Evolutionary conservation across 768 basidiomycete genomes (phyloP).

Genomic region (Amanita exitialis): DNA sequence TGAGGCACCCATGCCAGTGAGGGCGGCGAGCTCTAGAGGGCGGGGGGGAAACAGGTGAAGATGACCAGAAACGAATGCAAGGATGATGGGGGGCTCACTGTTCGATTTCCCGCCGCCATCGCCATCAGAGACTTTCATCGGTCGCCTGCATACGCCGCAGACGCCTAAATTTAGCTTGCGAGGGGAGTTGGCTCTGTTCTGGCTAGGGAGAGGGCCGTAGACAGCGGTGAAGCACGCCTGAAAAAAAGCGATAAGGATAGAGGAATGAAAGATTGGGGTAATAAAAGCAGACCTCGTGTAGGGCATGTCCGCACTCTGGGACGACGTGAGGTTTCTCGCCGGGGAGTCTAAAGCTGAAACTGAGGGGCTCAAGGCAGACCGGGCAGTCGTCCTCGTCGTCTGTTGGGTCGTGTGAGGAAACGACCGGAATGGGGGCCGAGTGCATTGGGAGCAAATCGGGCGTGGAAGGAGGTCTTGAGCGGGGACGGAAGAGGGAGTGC

Average conservation of each 20-base stretch:
- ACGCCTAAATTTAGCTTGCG: slow-evolving; percentile 82
- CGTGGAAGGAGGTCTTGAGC: slow-evolving; percentile 29
- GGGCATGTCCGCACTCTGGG: slow-evolving; percentile 93
- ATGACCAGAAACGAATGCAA: too few species aligned
- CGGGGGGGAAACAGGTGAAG: too few species aligned
- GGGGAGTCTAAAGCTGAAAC: slow-evolving; percentile 84
- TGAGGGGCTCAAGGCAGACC: slow-evolving; percentile 92
- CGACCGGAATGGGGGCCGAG: slow-evolving; percentile 61
- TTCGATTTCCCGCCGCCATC: slow-evolving; percentile 81
- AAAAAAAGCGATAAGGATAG: slow-evolving; percentile 6
- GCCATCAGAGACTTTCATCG: slow-evolving; percentile 92
- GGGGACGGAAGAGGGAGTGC: slow-evolving; percentile 42
- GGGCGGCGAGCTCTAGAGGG: slow-evolving; percentile 90
- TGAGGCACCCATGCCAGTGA: slow-evolving; percentile 81
- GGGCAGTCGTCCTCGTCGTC: slow-evolving; percentile 91
- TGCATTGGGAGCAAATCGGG: slow-evolving; percentile 26
- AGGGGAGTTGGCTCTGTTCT: slow-evolving; percentile 42
- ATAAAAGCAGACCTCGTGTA: slow-evolving; percentile 81
- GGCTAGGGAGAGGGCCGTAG: slow-evolving; percentile 76
- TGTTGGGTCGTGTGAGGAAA: slow-evolving; percentile 47
- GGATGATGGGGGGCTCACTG: slow-evolving; percentile 56
- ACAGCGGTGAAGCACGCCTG: slow-evolving; percentile 98
- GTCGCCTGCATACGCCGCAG: slow-evolving; percentile 92
- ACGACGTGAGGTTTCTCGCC: slow-evolving; percentile 98
- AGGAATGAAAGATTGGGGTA: slow-evolving; percentile 2